A percentile compares a stretch with the other conserved stretches of the same genome.
phyloP scores from a whole-genome alignment of 257 asterid genomes.

The Echites panduratus region DNA sequence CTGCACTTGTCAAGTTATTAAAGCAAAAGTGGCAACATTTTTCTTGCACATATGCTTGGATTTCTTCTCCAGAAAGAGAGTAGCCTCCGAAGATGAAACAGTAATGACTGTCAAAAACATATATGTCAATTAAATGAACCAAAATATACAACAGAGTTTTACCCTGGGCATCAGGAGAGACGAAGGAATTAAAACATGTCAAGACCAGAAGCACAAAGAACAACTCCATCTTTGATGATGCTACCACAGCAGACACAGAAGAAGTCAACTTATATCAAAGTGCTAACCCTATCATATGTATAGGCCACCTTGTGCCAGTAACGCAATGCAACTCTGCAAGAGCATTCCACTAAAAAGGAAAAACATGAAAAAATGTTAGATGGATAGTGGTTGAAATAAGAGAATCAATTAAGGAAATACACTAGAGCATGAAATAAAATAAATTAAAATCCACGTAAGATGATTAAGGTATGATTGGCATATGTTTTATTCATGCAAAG shows the following conservation, averaged over 20 bases:
- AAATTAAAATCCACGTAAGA: neutral
- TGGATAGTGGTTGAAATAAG: neutral
- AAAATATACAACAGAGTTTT: neutral
- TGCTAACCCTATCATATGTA: conserved; percentile 2
- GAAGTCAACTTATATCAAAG: conserved; percentile 13
- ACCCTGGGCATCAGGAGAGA: conserved; percentile 40
- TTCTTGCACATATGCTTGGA: neutral
- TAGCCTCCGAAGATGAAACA: neutral
- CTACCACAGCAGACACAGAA: conserved; percentile 1
- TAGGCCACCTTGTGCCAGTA: neutral
- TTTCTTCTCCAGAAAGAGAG: neutral
- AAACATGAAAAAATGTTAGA: neutral
- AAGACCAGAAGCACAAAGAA: conserved; percentile 21
- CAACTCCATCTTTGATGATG: conserved; percentile 22
- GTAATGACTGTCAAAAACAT: neutral
- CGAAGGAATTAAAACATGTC: conserved; percentile 20
- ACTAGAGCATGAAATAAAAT: too few species aligned
- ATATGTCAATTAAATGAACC: neutral
- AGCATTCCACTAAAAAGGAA: neutral
- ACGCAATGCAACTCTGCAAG: conserved; percentile 7
- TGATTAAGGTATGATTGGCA: neutral
- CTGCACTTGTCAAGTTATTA: neutral
- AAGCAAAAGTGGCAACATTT: neutral
- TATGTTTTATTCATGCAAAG: too few species aligned
- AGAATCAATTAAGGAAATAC: neutral